Evolutionary conservation across 495 filamentous ascomycete species (phyloP).

Genomic region (Aspergillus coremiiformis): DNA sequence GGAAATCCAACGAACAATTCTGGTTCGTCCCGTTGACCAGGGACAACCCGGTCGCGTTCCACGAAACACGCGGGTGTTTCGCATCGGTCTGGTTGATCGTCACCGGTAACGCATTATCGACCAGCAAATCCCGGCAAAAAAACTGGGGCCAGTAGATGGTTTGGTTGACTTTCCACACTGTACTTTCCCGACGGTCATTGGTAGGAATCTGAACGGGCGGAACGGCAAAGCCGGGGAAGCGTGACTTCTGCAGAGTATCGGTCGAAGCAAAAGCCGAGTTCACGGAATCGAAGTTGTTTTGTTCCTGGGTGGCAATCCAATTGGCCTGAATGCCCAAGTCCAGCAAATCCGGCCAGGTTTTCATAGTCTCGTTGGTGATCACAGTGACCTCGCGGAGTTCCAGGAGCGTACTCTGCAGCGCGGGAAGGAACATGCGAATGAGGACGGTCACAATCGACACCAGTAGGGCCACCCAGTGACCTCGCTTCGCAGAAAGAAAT

Average conservation of each 20-base stretch:
- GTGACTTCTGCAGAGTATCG: constrained; percentile 18
- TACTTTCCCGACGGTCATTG: constrained; percentile 15
- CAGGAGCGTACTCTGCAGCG: constrained; percentile 30
- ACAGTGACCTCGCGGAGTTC: constrained; percentile 29
- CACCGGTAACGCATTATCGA: constrained; percentile 19
- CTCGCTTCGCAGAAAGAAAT: constrained; percentile 27
- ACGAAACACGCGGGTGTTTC: constrained; percentile 18
- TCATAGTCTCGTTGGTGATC: constrained; percentile 19
- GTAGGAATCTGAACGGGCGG: constrained; percentile 32
- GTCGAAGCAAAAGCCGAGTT: constrained; percentile 18
- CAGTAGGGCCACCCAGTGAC: constrained; percentile 32
- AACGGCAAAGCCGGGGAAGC: constrained; percentile 28
- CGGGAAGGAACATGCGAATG: constrained; percentile 34
- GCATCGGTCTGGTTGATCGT: constrained; percentile 16
- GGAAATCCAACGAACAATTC: constrained; percentile 27
- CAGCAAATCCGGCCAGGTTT: constrained; percentile 30
- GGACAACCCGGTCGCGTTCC: constrained; percentile 26
- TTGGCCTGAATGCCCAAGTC: constrained; percentile 25
- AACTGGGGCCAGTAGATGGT: constrained; percentile 34
- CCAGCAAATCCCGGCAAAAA: constrained; percentile 18
- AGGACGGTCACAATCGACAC: constrained; percentile 30
- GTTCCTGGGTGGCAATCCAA: constrained; percentile 31
- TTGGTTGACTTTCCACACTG: constrained; percentile 32
- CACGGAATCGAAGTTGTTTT: constrained; percentile 19
- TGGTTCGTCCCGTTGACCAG: constrained; percentile 13